Base-by-base conservation (phyloP, 2,329 filamentous ascomycete genomes). In the Cercospora beticola region DNA sequence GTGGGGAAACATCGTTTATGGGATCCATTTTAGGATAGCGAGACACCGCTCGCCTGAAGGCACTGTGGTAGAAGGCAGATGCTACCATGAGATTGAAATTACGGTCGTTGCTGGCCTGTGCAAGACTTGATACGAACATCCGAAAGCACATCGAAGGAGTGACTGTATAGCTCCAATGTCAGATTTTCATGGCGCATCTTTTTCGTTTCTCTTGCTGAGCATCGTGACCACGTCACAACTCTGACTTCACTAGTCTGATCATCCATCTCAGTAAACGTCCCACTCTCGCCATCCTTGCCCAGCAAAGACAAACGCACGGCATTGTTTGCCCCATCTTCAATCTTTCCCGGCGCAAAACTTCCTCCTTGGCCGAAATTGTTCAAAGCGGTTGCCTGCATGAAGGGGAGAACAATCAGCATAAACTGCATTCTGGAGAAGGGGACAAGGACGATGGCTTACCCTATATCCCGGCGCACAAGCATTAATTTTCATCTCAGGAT, bases 221-320 rank as follows among this genome's bases (percentile, higher is more conserved):
- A 30, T 26, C 49, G 12, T 14, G 7, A 26, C 16, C 21, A 56
- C 12, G 12, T 56, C 14, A 71, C 62, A 30, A 59, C 75, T 70
- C 8, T 68, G 62, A 64, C 43, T 26, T 67, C 59, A 28, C 71
- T 61, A 4, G 65, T 62, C 10, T 28, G 56, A 52, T 69, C 67
- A 21, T 71, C 67, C 67, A 66, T 70, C 6, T 64, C 59, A 16
- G 64, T 68, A 21, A 59, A 54, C 16, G 66, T 66, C 6, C 68
- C 71, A 16, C 58, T 68, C 46, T 71, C 68, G 4, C 61, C 64
- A 58, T 71, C 70, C 30, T 69, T 70, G n/a, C 66, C 65, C 12
- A 67, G 49, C 28, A 70, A 28, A 9, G 63, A 64, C 60, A 71
- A 62, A 0, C 71, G 52, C 1, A 71, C 52, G 5, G 69, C 65